phyloP scores from a whole-genome alignment of 495 filamentous ascomycete genomes.

The Podospora pseudopauciseta region DNA sequence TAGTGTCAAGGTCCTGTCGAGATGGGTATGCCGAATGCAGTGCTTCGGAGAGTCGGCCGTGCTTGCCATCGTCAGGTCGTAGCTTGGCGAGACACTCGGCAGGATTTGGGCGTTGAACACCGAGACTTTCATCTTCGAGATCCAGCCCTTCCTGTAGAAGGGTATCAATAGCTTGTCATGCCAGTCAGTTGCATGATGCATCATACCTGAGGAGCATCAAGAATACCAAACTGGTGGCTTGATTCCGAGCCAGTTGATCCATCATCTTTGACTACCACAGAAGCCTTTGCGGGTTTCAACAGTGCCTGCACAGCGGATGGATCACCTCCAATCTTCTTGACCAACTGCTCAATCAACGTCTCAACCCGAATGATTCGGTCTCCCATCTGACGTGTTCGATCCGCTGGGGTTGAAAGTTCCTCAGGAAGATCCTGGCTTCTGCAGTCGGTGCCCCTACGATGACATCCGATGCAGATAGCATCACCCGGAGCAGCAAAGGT shows the following conservation, averaged over 20 bases:
- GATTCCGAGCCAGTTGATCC: constrained; percentile 1
- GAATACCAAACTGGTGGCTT: background rate
- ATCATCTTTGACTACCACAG: background rate
- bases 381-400: background rate
- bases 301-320: background rate
- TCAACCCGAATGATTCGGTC: constrained; percentile 31
- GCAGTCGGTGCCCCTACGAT: constrained; percentile 38
- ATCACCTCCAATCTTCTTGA: constrained; percentile 12
- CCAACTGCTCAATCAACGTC: constrained; percentile 29
- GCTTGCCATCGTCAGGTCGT: background rate
- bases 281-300: constrained; percentile 1
- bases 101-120: background rate
- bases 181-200: background rate
- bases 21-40: background rate
- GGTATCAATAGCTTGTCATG: background rate
- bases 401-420: constrained; percentile 10
- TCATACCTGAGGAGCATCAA: constrained; percentile 1
- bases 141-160: background rate
- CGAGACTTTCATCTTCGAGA: background rate
- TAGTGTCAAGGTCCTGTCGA: background rate
- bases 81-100: background rate
- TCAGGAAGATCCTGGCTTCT: constrained; percentile 45
- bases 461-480: constrained; percentile 42
- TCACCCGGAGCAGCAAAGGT: constrained; percentile 36
- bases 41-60: background rate